Evolutionary conservation across 2,329 filamentous ascomycete genomes (phyloP), one percentile per base, ranked within the genome.

Genomic region (Ceratocystis albifundus): DNA sequence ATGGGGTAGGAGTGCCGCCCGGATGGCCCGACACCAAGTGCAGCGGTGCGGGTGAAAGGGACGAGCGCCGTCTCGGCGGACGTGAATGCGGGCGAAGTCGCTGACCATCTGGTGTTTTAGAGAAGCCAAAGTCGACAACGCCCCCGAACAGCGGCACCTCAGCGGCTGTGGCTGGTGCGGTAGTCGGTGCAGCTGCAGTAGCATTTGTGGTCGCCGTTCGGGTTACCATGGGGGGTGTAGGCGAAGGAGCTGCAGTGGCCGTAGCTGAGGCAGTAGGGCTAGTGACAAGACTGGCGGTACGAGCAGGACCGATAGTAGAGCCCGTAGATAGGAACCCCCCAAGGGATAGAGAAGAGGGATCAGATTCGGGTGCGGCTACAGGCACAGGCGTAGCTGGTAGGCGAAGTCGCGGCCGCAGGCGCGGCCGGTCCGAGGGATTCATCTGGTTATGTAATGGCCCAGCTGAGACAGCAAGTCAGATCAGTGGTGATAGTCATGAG

Each of bases 371-470:
- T 41, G 36, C 10, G 10, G 36, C 10, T 15, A 41, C 1, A 28
- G 53, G 8, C 17, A 57, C 53, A 28, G 28, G 53, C 25, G 36
- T 41, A 41, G 36, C 36, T 15, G 53, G 28, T 28, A 17, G 53
- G 53, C 53, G 53, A 30, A 6, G 53, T 12, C 53, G 53, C 17
- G 22, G 53, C 22, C 53, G 53, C 53, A 28, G 53, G 10, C 22
- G 53, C 22, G 53, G 53, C 30, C 53, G 53, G 53, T 57, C 28
- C 53, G 25, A 7, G 30, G 28, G 53, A 57, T 57, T 57, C 53
- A 57, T 57, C n/a, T 57, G 36, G 53, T 57, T 57, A 57, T 30
- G 53, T 57, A 4, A 57, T 57, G 28, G 53, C 53, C 53, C 53
- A 57, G 53, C 53, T 57, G 53, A 57, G 30, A 32, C n/a, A 61